Evolutionary conservation across 352 stramenopile species (phyloP).

Genomic region (Globisporangium barbulae): DNA sequence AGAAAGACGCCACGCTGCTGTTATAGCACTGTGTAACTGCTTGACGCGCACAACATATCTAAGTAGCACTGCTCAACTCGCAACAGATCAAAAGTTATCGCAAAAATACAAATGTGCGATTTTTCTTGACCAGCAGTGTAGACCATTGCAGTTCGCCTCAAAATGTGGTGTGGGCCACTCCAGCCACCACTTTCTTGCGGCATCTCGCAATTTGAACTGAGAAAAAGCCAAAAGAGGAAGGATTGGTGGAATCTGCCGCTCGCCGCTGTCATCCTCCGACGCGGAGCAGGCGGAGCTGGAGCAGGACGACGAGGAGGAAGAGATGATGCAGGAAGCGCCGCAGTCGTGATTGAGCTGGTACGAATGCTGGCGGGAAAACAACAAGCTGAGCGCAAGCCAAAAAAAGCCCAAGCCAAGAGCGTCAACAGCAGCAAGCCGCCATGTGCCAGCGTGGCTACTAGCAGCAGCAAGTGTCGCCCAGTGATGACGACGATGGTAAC

Average conservation of each 20-base stretch:
- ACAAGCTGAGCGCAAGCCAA: slow-evolving; percentile 1
- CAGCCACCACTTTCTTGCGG: background rate
- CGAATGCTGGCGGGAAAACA: background rate
- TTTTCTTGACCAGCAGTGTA: too few species aligned
- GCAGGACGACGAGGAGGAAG: slow-evolving; percentile 1
- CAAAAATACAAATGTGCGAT: too few species aligned
- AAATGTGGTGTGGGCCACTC: background rate
- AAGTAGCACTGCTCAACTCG: too few species aligned
- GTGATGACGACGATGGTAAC: too few species aligned
- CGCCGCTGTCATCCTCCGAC: slow-evolving; percentile 46
- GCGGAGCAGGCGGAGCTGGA: slow-evolving; percentile 16
- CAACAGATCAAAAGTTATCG: too few species aligned
- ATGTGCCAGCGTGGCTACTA: background rate
- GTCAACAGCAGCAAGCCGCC: background rate
- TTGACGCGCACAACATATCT: too few species aligned
- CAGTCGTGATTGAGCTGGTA: background rate
- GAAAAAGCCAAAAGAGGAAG: slow-evolving; percentile 15
- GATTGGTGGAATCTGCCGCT: slow-evolving; percentile 37
- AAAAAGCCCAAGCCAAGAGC: slow-evolving; percentile 4
- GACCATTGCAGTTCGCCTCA: too few species aligned
- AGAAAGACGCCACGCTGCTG: too few species aligned
- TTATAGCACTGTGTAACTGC: too few species aligned
- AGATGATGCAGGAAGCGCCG: slow-evolving; percentile 3
- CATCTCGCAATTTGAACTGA: slow-evolving; percentile 4
- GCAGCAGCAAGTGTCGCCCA: background rate